These are phyloP conservation scores for Rhodotorula glutinis DNA, from an alignment of 1,284 basidiomycete genomes.

Conservation along the genomic window DNA sequence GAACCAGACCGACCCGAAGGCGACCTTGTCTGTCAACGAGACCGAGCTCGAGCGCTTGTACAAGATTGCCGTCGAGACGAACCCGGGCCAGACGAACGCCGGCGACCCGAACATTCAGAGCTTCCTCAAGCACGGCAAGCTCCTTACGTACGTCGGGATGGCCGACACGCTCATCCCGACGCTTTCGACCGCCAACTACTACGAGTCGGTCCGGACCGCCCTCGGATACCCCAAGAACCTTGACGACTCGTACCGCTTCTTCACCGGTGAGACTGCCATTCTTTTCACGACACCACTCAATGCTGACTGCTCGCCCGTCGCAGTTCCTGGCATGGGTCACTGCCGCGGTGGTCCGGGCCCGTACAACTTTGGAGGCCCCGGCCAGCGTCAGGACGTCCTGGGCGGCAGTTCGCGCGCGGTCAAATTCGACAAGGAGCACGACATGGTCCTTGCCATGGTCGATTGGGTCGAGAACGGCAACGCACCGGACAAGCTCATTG, in stretches of 20 bases:
- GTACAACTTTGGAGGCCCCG: conserved; percentile 16
- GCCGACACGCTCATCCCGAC: conserved; percentile 40
- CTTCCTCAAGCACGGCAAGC: conserved; percentile 40
- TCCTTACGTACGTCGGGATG: conserved; percentile 31
- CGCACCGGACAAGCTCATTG: conserved; percentile 29
- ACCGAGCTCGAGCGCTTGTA: conserved; percentile 9
- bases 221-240: conserved; percentile 28
- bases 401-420: not conserved
- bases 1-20: conserved; percentile 25
- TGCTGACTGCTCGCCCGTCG: rapidly evolving
- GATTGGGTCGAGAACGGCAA: conserved; percentile 38
- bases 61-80: conserved; percentile 4
- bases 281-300: not conserved
- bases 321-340: conserved; percentile 30
- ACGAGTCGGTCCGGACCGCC: conserved; percentile 32
- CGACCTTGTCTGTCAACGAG: conserved; percentile 11
- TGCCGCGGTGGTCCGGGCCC: conserved; percentile 19
- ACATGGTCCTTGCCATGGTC: conserved; percentile 33
- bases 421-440: conserved; percentile 30
- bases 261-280: conserved; percentile 10
- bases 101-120: conserved; percentile 33
- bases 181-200: conserved; percentile 5
- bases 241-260: conserved; percentile 34
- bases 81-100: conserved; percentile 35
- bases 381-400: conserved; percentile 2